These are phyloP conservation scores for Piloderma croceum DNA, from an alignment of 768 basidiomycete species.

Conservation along the genomic window DNA sequence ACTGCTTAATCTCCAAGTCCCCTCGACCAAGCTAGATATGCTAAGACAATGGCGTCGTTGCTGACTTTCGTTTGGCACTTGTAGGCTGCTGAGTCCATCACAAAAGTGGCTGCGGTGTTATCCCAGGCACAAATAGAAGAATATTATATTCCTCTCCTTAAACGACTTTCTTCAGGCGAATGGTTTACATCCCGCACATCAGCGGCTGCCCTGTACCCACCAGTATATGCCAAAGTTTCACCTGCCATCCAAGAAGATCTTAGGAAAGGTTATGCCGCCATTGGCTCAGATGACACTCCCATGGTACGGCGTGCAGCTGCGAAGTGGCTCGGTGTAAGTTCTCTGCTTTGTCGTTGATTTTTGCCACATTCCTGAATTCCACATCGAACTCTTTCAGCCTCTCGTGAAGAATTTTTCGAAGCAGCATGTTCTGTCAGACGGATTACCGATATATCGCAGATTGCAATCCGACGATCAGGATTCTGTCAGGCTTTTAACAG, in stretches of 20 bases:
- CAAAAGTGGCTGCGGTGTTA: slow-evolving; percentile 77
- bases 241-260: slow-evolving; percentile 77
- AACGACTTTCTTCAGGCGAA: slow-evolving; percentile 85
- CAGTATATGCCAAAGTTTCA: slow-evolving; percentile 80
- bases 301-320: slow-evolving; percentile 98
- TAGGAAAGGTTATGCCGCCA: slow-evolving; percentile 73
- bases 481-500: slow-evolving; percentile 91
- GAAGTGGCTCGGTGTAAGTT: slow-evolving; percentile 89
- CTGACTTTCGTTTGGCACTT: neutral
- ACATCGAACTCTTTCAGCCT: slow-evolving; percentile 41
- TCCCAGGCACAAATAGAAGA: slow-evolving; percentile 79
- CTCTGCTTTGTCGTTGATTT: neutral
- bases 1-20: slow-evolving; percentile 1
- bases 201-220: slow-evolving; percentile 87
- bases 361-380: slow-evolving; percentile 12
- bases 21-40: neutral
- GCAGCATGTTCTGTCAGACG: slow-evolving; percentile 77
- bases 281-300: slow-evolving; percentile 93
- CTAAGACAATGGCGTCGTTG: neutral
- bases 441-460: slow-evolving; percentile 87
- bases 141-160: slow-evolving; percentile 85
- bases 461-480: slow-evolving; percentile 97
- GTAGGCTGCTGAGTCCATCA: slow-evolving; percentile 93
- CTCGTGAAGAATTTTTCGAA: slow-evolving; percentile 76
- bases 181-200: slow-evolving; percentile 99